A percentile compares a stretch with the other conserved stretches of the same genome.
Evolutionary conservation across 352 stramenopile species (phyloP).

Genomic region (Globisporangium polare): DNA sequence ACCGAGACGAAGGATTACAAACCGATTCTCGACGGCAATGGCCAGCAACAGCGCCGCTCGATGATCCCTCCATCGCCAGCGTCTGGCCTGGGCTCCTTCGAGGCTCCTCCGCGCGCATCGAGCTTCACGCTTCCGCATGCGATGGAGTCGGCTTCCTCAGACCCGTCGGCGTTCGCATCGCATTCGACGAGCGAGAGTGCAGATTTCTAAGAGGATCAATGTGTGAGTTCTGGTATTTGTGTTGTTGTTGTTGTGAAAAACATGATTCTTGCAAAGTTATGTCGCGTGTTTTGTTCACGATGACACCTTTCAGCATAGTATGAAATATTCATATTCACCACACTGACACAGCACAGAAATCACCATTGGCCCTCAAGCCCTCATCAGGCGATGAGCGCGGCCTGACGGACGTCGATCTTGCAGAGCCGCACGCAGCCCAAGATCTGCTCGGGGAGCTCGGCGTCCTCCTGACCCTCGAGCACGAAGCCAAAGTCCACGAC

Average conservation of each 20-base stretch:
- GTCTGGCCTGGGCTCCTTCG: conserved; percentile 11
- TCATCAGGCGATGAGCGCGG: conserved; percentile 31
- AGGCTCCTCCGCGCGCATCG: conserved; percentile 27
- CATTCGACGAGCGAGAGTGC: conserved; percentile 42
- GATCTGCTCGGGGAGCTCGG: conserved; percentile 75
- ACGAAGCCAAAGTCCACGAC: conserved; percentile 83
- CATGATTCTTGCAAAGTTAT: conserved; percentile 8
- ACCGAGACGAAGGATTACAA: conserved; percentile 60
- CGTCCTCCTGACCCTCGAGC: conserved; percentile 72
- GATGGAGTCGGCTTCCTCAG: conserved; percentile 24
- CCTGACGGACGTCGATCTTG: conserved; percentile 65
- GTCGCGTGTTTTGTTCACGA: too few relatives aligned
- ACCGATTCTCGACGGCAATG: conserved; percentile 39
- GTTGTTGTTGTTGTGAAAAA: too few relatives aligned
- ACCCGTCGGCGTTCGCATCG: conserved; percentile 27
- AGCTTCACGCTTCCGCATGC: conserved; percentile 56
- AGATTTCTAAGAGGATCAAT: conserved; percentile 50
- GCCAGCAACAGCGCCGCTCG: conserved; percentile 23
- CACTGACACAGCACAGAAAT: too few relatives aligned
- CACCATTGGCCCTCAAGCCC: too few relatives aligned
- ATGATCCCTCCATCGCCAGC: conserved; percentile 17
- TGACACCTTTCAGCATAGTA: too few relatives aligned
- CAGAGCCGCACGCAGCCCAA: conserved; percentile 69
- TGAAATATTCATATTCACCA: too few relatives aligned
- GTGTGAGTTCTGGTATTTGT: conserved; percentile 3